Evolutionary conservation across 2,329 filamentous ascomycete species (phyloP), one percentile per base, ranked within the genome.

Genomic region (Colletotrichum sp.): DNA sequence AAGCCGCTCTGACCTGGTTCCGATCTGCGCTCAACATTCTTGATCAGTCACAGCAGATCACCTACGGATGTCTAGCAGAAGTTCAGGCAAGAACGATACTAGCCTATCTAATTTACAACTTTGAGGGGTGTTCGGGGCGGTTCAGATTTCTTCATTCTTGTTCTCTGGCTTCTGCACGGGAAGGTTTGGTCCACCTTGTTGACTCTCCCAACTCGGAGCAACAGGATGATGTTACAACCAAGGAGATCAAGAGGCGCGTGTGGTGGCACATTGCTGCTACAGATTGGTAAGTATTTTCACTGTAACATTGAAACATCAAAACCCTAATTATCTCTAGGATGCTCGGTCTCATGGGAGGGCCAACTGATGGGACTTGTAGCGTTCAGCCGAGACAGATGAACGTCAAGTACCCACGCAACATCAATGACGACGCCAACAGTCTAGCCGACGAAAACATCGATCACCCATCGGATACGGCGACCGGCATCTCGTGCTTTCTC

Each of bases 221-320:
- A 4, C 43, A 73, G 21, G 78, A 81, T 9, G 81, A 80, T 21
- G 71, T 75, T 24, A 76, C 76, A 4, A 81, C 80, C 38, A 79
- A 77, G 7, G 87, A 88, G 70, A 81, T 85, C 48, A 86, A 83
- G 55, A 80, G 86, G 21, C 81, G 87, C 61, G 77, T 87, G 5
- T 88, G 86, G 87, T 88, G 86, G 86, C 85, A 87, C 76, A 79
- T 88, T 8, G 82, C 82, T 12, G 79, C 83, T 1, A 84, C 83
- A 6, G 85, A 88, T 75, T 87, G 84, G 86, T 85, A 74, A 77
- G 80, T 61, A n/a, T n/a, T n/a, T n/a, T n/a, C n/a, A n/a, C n/a
- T n/a, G n/a, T n/a, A n/a, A n/a, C n/a, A n/a, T n/a, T n/a, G n/a
- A n/a, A n/a, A n/a, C n/a, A n/a, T n/a, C n/a, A n/a, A n/a, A n/a